A percentile compares a stretch with the other conserved stretches of the same genome.
phyloP scores from a whole-genome alignment of 495 filamentous ascomycete species.

The Neohortaea acidophila region DNA sequence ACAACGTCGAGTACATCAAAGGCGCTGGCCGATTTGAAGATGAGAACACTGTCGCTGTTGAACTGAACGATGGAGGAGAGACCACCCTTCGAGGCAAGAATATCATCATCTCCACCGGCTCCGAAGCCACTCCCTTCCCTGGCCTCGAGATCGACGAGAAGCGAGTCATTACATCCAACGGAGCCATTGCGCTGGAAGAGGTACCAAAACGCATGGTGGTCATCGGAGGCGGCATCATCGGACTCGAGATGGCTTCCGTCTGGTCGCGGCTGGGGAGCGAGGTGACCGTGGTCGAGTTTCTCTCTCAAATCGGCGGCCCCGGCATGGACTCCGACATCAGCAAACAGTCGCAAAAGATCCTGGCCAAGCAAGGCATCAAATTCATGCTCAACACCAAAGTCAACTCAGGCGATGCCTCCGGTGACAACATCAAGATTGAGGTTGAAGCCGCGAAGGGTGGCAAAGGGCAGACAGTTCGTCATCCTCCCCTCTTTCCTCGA shows the following conservation, averaged over 20 bases:
- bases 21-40: slow-evolving; percentile 75
- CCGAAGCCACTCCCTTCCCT: slow-evolving; percentile 89
- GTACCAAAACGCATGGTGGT: slow-evolving; percentile 96
- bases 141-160: slow-evolving; percentile 93
- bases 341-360: slow-evolving; percentile 82
- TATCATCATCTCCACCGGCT: slow-evolving; percentile 91
- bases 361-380: slow-evolving; percentile 92
- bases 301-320: slow-evolving; percentile 90
- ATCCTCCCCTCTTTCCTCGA: not conserved
- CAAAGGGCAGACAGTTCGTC: slow-evolving; percentile 69
- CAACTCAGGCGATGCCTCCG: slow-evolving; percentile 61
- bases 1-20: slow-evolving; percentile 91
- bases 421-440: slow-evolving; percentile 59
- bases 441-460: slow-evolving; percentile 92
- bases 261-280: slow-evolving; percentile 88
- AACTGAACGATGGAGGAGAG: slow-evolving; percentile 81
- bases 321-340: slow-evolving; percentile 94
- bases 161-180: slow-evolving; percentile 90
- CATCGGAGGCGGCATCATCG: slow-evolving; percentile 97
- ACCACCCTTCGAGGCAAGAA: slow-evolving; percentile 76
- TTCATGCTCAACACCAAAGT: slow-evolving; percentile 98
- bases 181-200: slow-evolving; percentile 73
- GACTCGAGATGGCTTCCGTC: slow-evolving; percentile 95
- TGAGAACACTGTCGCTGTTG: slow-evolving; percentile 82
- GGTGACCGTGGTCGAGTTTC: slow-evolving; percentile 93